Conservation (phyloP, 2,329 filamentous ascomycete species). For the Stachybotrys chlorohalonatus region DNA sequence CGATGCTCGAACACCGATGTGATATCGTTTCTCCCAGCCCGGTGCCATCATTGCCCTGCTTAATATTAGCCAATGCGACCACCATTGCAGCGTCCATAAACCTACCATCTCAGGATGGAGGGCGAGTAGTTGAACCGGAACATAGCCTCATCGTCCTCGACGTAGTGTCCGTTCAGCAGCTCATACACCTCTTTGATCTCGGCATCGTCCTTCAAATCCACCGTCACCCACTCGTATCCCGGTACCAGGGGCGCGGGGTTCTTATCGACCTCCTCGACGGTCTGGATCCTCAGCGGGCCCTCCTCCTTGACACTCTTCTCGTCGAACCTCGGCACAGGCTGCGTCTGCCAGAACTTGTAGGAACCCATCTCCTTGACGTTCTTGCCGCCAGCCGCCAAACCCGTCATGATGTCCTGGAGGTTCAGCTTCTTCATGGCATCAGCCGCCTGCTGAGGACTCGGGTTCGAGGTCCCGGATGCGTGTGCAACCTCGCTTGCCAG, state of each 20-base stretch:
- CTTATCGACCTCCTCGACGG: constrained; percentile 69
- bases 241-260: constrained; percentile 66
- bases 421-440: constrained; percentile 53
- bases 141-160: constrained; percentile 94
- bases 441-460: constrained; percentile 32
- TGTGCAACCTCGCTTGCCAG: constrained; percentile 49
- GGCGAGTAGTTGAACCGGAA: constrained; percentile 95
- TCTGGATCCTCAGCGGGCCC: constrained; percentile 75
- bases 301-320: constrained; percentile 53
- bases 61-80: neutral
- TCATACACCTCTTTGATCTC: constrained; percentile 88
- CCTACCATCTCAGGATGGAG: constrained; percentile 80
- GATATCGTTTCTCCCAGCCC: constrained; percentile 90
- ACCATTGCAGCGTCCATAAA: neutral
- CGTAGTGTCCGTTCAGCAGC: constrained; percentile 85
- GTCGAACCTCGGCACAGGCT: constrained; percentile 83
- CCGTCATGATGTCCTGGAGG: constrained; percentile 65
- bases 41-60: constrained; percentile 84
- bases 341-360: constrained; percentile 98
- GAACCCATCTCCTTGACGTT: constrained; percentile 93
- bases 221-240: constrained; percentile 89
- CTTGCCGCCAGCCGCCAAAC: constrained; percentile 68
- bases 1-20: constrained; percentile 81
- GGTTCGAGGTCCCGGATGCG: constrained; percentile 25
- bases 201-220: constrained; percentile 71